Evolutionary conservation across 2,329 filamentous ascomycete genomes (phyloP).

Genomic region (Calonectria fujianensis): DNA sequence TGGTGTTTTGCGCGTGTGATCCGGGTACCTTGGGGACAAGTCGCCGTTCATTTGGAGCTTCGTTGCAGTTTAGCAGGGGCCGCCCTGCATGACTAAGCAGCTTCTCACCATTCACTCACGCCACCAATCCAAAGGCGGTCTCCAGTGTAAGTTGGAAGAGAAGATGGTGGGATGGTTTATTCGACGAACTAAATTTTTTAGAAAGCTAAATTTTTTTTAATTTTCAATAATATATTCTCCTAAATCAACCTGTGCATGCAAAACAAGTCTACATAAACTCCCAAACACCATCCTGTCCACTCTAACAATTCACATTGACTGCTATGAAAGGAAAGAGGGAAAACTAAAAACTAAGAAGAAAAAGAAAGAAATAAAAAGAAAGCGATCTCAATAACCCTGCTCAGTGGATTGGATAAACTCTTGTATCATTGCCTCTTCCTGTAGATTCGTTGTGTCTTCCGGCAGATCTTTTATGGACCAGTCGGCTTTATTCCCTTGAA

Average conservation of each 20-base stretch:
- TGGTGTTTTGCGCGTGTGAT: constrained; percentile 35
- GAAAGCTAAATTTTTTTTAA: not conserved
- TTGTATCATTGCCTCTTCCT: constrained; percentile 56
- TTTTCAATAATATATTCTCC: not conserved
- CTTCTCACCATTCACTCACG: not conserved
- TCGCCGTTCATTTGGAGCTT: constrained; percentile 40
- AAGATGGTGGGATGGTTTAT: not conserved
- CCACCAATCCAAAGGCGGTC: not conserved
- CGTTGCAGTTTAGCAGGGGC: constrained; percentile 34
- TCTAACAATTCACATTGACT: not conserved
- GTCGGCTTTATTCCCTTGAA: constrained; percentile 49
- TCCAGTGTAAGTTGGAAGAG: not conserved
- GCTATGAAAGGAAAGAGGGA: not conserved
- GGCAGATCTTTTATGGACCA: constrained; percentile 61
- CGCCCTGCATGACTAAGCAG: constrained; percentile 50
- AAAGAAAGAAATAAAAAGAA: not conserved
- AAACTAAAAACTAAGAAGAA: not conserved
- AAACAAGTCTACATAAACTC: not conserved
- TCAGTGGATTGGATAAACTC: constrained; percentile 59
- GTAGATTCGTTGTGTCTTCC: constrained; percentile 57
- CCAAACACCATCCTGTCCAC: not conserved
- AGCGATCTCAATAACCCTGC: constrained; percentile 32
- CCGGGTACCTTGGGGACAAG: constrained; percentile 48
- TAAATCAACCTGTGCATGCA: not conserved
- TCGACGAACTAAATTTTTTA: not conserved